phyloP scores from a whole-genome alignment of 1,284 basidiomycete genomes.

The Ceratobasidium sp. region DNA sequence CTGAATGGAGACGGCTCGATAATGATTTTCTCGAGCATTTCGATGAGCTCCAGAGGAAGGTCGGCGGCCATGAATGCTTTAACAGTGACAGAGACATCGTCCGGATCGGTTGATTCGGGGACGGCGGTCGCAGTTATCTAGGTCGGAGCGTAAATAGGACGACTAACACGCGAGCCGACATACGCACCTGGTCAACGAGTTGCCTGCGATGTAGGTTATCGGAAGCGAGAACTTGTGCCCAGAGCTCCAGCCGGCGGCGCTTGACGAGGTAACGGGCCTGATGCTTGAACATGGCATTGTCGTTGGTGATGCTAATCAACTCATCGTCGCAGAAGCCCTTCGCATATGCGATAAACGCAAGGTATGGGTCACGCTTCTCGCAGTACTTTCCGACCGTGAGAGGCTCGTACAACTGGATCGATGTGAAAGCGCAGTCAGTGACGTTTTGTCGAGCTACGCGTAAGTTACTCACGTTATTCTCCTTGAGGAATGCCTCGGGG shows the following conservation, averaged over 20 bases:
- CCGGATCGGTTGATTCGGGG: slow-evolving; percentile 97
- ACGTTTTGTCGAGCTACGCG: neutral
- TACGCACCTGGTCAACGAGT: slow-evolving; percentile 90
- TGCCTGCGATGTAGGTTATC: slow-evolving; percentile 94
- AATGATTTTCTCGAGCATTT: slow-evolving; percentile 98
- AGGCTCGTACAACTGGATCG: slow-evolving; percentile 87
- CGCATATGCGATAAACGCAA: slow-evolving; percentile 99
- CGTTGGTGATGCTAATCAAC: slow-evolving; percentile 96
- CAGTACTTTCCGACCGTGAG: slow-evolving; percentile 99
- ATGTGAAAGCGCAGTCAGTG: slow-evolving; percentile 2
- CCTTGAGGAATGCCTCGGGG: slow-evolving; percentile 96
- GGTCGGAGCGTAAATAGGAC: neutral
- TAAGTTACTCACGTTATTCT: slow-evolving; percentile 83
- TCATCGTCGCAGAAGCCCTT: slow-evolving; percentile 99
- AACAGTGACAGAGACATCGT: slow-evolving; percentile 98
- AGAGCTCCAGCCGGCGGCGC: slow-evolving; percentile 94
- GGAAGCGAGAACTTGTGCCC: slow-evolving; percentile 91
- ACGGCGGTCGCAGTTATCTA: slow-evolving; percentile 93
- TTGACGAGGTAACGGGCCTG: slow-evolving; percentile 98
- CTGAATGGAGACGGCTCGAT: slow-evolving; percentile 97
- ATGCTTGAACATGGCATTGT: slow-evolving; percentile 99
- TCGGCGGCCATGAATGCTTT: slow-evolving; percentile 99
- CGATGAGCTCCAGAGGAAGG: slow-evolving; percentile 96
- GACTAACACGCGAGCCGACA: neutral
- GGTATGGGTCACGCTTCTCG: slow-evolving; percentile 97